Evolutionary conservation across 169 alveolate species (phyloP).

Genomic region (Perkinsus olseni): DNA sequence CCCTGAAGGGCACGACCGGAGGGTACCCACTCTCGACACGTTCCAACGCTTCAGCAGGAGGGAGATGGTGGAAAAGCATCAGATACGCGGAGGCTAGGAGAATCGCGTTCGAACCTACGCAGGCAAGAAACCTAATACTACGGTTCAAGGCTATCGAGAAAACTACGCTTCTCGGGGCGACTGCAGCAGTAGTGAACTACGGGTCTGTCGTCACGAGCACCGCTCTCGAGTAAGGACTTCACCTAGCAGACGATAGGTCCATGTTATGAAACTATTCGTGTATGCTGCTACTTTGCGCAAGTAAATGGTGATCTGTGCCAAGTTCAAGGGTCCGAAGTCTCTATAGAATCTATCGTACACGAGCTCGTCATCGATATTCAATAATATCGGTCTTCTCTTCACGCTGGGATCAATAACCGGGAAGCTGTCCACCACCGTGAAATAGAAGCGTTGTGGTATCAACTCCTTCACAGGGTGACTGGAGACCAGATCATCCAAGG

Average conservation of each 20-base stretch:
- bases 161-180: slow-evolving; percentile 8
- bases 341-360: slow-evolving; percentile 81
- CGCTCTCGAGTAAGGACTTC: not conserved
- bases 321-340: slow-evolving; percentile 87
- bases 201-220: slow-evolving; percentile 24
- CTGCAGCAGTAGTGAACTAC: slow-evolving; percentile 16
- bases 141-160: not conserved
- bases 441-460: not conserved
- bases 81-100: not conserved
- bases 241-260: not conserved
- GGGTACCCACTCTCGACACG: not conserved
- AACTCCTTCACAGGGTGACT: not conserved
- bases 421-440: not conserved
- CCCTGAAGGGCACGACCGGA: slow-evolving; percentile 44
- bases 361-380: slow-evolving; percentile 16
- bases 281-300: not conserved
- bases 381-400: not conserved
- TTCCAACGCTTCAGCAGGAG: not conserved
- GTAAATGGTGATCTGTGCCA: slow-evolving; percentile 35
- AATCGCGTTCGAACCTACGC: slow-evolving; percentile 4
- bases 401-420: not conserved
- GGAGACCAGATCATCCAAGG: not conserved
- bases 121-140: not conserved
- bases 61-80: not conserved
- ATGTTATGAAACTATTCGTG: not conserved